Evolutionary conservation across 345 rosid genomes (phyloP).

Genomic region (Salix dunnii): DNA sequence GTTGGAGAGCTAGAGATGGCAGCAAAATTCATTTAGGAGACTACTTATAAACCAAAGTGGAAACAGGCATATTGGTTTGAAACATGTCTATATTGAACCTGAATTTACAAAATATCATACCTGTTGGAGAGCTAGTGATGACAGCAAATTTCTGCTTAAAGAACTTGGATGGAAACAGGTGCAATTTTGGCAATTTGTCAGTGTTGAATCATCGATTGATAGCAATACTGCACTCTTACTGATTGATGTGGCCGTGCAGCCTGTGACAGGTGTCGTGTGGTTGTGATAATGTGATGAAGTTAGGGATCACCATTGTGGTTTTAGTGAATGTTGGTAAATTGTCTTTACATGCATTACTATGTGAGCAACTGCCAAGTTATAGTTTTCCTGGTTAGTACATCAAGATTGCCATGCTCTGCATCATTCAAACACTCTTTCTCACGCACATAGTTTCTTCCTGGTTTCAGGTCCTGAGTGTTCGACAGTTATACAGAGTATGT

Average conservation of each 20-base stretch:
- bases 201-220: not conserved
- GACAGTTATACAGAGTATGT: slow-evolving; percentile 23
- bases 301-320: not conserved
- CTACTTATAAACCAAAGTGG: not conserved
- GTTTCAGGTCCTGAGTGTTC: slow-evolving; percentile 22
- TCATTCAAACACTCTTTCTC: not conserved
- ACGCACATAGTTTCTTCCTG: not conserved
- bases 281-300: not conserved
- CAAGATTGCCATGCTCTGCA: not conserved
- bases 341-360: not conserved
- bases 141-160: no score
- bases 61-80: not conserved
- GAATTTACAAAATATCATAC: no score
- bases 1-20: not conserved
- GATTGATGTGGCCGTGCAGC: not conserved
- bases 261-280: not conserved
- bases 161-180: no score
- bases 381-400: not conserved
- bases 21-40: not conserved
- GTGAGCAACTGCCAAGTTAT: not conserved
- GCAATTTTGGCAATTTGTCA: not conserved
- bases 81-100: no score
- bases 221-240: not conserved
- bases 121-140: no score
- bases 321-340: not conserved